Base-by-base conservation (phyloP, 805 yeast species). In the Cyberlindnera meyerae region DNA sequence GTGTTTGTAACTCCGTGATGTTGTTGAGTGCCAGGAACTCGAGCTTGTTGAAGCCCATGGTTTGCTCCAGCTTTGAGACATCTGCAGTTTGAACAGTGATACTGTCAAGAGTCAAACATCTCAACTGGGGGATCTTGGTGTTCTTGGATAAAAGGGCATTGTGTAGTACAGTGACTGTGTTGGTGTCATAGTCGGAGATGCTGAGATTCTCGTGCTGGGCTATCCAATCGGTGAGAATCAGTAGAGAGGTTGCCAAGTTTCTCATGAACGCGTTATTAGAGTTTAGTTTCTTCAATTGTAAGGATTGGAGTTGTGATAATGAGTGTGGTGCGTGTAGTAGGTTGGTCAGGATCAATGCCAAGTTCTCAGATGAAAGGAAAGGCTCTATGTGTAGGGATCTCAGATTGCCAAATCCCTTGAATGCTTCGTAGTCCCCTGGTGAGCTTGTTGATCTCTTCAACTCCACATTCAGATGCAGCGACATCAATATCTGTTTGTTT, bases 351-450 rank as follows among this genome's bases (percentile, higher is more conserved):
- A 48, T 34, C 12, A 45, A 43, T 18, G 31, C 33, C 12, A 68
- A 47, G 26, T 54, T 57, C 5, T 16, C 34, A 3, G 62, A 51
- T 36, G 54, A 56, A 7, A 46, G 34, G 34, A 64, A 65, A 3
- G 72, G 69, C 17, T 58, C 55, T 13, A 70, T 43, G 17, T 63
- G 62, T 12, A 70, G 52, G 11, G 47, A 45, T 17, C 38, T 44
- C 14, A 70, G 42, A 33, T 56, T 60, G n/a, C 55, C 51, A 40
- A 60, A 65, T 11, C 27, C 35, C 18, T 24, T 37, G 24, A 47
- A 47, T 1, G 38, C 22, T 1, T 33, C 41, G 31, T 37, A 40
- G 24, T 40, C 46, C n/a, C 22, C 11, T 5, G 29, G 35, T 18
- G 39, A 8, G 5, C n/a, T n/a, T n/a, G 14, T 16, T 3, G 46